These are phyloP conservation scores for Brassica hybrid DNA, from an alignment of 441 rosid genomes.

Conservation along the genomic window DNA sequence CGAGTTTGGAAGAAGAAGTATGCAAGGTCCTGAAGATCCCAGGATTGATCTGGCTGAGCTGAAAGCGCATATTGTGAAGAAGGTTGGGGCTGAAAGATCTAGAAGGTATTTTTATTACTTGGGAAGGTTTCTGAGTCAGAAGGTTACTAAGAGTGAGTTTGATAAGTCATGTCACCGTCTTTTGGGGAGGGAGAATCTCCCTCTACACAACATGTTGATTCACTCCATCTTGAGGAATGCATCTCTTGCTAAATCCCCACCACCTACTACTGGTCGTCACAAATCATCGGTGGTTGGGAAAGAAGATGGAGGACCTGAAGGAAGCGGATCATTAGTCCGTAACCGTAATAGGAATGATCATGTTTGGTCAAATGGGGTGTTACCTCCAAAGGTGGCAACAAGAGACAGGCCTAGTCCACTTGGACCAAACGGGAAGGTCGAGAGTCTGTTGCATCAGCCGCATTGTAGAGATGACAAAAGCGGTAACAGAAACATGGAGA, in stretches of 20 bases:
- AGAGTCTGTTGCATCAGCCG: slow-evolving; percentile 53
- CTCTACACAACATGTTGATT: slow-evolving; percentile 83
- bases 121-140: slow-evolving; percentile 78
- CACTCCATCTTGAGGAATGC: slow-evolving; percentile 83
- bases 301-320: slow-evolving; percentile 58
- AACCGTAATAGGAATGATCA: slow-evolving; percentile 59
- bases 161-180: slow-evolving; percentile 70
- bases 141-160: slow-evolving; percentile 78
- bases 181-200: slow-evolving; percentile 88
- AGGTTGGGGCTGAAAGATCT: slow-evolving; percentile 77
- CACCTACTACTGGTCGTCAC: slow-evolving; percentile 47
- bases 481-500: slow-evolving; percentile 51
- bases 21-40: slow-evolving; percentile 79
- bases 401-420: slow-evolving; percentile 80
- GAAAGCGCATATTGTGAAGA: slow-evolving; percentile 73
- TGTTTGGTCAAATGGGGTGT: slow-evolving; percentile 78
- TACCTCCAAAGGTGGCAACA: slow-evolving; percentile 60
- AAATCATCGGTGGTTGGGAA: slow-evolving; percentile 51
- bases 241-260: slow-evolving; percentile 66
- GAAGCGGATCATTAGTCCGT: slow-evolving; percentile 46
- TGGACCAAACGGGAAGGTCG: slow-evolving; percentile 84
- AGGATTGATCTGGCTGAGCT: slow-evolving; percentile 85
- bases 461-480: slow-evolving; percentile 53
- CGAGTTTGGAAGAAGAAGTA: slow-evolving; percentile 35
- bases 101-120: slow-evolving; percentile 74